Conservation (phyloP, 2,329 filamentous ascomycete species). For the Botryosphaeria dothidea region DNA sequence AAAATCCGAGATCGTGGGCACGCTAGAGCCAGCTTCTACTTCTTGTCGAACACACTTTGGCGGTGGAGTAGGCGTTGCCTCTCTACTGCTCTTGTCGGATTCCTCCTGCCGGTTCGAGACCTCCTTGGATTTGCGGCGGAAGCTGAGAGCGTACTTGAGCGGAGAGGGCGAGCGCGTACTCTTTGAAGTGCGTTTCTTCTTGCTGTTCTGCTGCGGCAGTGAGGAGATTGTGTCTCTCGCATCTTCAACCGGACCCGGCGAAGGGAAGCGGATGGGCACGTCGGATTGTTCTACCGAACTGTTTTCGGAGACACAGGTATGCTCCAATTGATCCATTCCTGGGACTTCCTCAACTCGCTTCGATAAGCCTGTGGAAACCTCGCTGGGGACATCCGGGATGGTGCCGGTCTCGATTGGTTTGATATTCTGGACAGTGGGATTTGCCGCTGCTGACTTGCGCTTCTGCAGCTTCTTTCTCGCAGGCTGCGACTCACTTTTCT, state of each 20-base stretch:
- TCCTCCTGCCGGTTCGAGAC: background rate
- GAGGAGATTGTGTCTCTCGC: background rate
- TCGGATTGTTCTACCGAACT: conserved; percentile 20
- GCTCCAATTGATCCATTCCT: conserved; percentile 38
- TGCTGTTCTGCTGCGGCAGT: background rate
- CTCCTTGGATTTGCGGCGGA: conserved; percentile 6
- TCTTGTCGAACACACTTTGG: background rate
- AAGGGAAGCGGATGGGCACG: conserved; percentile 24
- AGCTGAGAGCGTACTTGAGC: conserved; percentile 6
- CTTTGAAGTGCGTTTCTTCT: background rate
- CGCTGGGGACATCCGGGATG: conserved; percentile 35
- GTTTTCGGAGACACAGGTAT: conserved; percentile 35
- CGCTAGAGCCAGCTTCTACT: conserved; percentile 23
- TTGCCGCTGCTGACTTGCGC: conserved; percentile 29
- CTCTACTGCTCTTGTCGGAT: background rate
- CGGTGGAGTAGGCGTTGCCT: background rate
- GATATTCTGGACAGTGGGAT: conserved; percentile 34
- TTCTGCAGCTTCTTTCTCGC: conserved; percentile 28
- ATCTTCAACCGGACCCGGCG: conserved; percentile 3
- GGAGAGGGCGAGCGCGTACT: background rate
- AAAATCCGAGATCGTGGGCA: conserved; percentile 38
- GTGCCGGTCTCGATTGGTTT: conserved; percentile 31
- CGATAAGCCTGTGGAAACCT: conserved; percentile 38
- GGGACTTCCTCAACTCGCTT: conserved; percentile 36
- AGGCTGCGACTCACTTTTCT: background rate